Conservation (phyloP, 1,284 basidiomycete genomes). For the Limonomyces culmigenus region DNA sequence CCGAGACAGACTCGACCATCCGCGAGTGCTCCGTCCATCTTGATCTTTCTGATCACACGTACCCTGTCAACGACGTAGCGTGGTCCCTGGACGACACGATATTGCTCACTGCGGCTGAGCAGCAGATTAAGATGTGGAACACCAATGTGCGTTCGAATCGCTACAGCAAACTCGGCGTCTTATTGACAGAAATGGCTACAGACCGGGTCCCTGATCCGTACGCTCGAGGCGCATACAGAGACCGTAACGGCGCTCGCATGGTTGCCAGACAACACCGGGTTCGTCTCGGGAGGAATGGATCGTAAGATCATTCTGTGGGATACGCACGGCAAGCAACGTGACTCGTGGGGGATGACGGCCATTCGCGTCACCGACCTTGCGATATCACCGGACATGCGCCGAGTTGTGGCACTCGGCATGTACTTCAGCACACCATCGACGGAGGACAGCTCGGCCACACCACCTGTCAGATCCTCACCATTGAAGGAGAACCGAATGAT, state of each 20-base stretch:
- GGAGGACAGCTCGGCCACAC: too few species aligned
- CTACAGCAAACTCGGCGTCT: background rate
- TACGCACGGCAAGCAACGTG: constrained; percentile 49
- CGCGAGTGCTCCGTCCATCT: constrained; percentile 44
- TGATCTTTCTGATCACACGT: constrained; percentile 58
- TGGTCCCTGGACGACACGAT: constrained; percentile 84
- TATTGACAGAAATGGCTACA: constrained; percentile 14
- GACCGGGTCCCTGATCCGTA: constrained; percentile 53
- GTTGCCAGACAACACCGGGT: constrained; percentile 79
- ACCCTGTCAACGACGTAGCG: constrained; percentile 63
- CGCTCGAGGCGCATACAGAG: constrained; percentile 61
- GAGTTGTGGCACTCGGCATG: constrained; percentile 74
- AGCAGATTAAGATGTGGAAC: constrained; percentile 77
- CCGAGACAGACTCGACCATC: constrained; percentile 29
- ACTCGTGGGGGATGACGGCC: constrained; percentile 58
- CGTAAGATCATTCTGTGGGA: constrained; percentile 80
- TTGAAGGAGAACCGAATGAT: constrained; percentile 47
- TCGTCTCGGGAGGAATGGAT: constrained; percentile 85
- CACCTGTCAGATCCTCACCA: too few species aligned
- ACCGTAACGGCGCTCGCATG: constrained; percentile 78
- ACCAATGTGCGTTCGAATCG: constrained; percentile 36
- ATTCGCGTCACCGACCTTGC: constrained; percentile 81
- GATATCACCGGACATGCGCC: constrained; percentile 72
- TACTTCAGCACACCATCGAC: constrained; percentile 16
- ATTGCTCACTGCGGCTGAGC: constrained; percentile 69